Evolutionary conservation across 495 filamentous ascomycete genomes (phyloP), one percentile per base, ranked within the genome.

Genomic region (Trichoderma asperelloides): DNA sequence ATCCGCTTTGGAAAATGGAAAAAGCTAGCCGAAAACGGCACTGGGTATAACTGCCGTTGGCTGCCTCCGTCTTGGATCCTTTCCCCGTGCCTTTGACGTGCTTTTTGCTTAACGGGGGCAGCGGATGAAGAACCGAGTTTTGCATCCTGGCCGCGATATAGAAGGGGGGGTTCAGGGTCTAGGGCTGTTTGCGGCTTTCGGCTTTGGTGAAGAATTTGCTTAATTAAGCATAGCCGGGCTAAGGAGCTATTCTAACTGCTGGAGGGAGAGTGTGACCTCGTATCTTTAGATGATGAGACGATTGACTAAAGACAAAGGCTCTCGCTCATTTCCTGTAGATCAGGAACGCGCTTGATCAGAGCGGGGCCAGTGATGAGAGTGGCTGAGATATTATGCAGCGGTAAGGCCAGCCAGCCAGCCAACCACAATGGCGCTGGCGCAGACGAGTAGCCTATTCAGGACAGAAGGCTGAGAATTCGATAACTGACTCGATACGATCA

Each of bases 361-460:
- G 55, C 55, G 55, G 27, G 27, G 55, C 55, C 11, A 30, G 23
- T 30, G 23, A 18, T 18, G 25, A 18, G 27, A 11, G 55, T 60
- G 55, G 55, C 55, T 60, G 55, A 60, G 55, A 60, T 60, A 13
- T 60, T 13, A 60, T 60, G 55, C 55, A 30, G 28, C 15, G 47
- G 15, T 47, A n/a, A 23, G 2, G 43, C 43, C 11, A 57, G 13
- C 27, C 27, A 30, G 55, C 51, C 11, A 60, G 15, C 51, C 51
- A 60, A 28, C 27, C 25, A 60, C 25, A 30, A 30, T 30, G 55
- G 27, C 27, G 25, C 55, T 60, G 7, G 55, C 28, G 30, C 55
- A 25, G 55, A 25, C 7, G 13, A 60, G 55, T 60, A 18, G 25
- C 55, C 55, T 60, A 60, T 60, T 60, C 55, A 60, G 55, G 25